These are phyloP conservation scores for Camelina hispida DNA, from an alignment of 345 rosid genomes.

Conservation along the genomic window DNA sequence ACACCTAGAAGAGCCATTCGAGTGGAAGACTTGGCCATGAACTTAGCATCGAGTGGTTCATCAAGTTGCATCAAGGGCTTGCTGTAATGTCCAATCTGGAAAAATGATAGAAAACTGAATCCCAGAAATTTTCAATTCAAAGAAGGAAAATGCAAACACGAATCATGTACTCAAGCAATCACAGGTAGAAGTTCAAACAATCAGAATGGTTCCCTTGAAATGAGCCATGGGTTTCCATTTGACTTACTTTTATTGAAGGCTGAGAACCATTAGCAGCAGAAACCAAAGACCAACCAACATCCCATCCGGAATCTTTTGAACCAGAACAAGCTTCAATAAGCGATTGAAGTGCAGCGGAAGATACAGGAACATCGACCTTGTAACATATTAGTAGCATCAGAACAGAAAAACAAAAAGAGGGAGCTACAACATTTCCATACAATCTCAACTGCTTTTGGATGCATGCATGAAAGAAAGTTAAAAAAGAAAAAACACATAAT, in stretches of 20 bases:
- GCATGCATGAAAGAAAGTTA: not conserved
- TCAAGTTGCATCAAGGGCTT: conserved; percentile 44
- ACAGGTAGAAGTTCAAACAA: conserved; percentile 8
- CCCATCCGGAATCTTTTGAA: conserved; percentile 77
- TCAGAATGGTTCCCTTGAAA: not conserved
- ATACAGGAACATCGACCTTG: conserved; percentile 86
- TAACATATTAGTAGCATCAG: conserved; percentile 34
- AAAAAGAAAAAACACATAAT: not conserved
- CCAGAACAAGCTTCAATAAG: conserved; percentile 77
- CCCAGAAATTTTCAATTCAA: conserved; percentile 10
- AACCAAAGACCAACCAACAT: conserved; percentile 92
- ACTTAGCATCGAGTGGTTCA: conserved; percentile 56
- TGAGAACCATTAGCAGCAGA: conserved; percentile 53
- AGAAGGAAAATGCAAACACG: conserved; percentile 4
- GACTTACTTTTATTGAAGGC: conserved; percentile 44
- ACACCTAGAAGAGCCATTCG: conserved; percentile 87
- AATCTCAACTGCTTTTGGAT: not conserved
- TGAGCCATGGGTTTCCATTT: conserved; percentile 43
- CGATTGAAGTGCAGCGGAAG: conserved; percentile 75
- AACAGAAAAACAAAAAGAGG: conserved; percentile 14
- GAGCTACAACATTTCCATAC: not conserved
- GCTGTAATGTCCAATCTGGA: conserved; percentile 50
- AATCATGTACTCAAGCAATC: conserved; percentile 6
- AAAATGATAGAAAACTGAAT: conserved; percentile 27
- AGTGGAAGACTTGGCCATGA: conserved; percentile 62